phyloP scores from a whole-genome alignment of 345 rosid species.

The Syzygium oleosum region DNA sequence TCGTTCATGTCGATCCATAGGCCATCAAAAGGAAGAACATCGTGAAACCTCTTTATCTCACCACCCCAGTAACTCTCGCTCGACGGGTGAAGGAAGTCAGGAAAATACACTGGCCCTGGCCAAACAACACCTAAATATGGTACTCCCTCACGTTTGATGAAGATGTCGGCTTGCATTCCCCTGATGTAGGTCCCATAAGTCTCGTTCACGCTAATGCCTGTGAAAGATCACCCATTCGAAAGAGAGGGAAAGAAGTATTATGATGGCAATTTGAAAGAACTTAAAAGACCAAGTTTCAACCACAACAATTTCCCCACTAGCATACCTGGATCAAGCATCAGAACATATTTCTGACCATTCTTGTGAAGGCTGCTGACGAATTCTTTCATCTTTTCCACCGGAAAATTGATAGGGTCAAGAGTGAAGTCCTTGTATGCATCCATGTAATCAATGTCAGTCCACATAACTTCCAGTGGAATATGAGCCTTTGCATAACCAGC shows the following conservation, averaged over 20 bases:
- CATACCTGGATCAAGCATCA: slow-evolving; percentile 68
- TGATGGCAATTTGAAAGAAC: not conserved
- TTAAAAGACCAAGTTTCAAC: not conserved
- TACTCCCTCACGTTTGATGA: slow-evolving; percentile 41
- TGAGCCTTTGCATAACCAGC: too few relatives aligned
- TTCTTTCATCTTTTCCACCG: slow-evolving; percentile 32
- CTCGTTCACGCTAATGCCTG: slow-evolving; percentile 49
- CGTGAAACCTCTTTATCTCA: slow-evolving; percentile 47
- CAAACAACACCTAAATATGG: slow-evolving; percentile 64
- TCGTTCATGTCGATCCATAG: slow-evolving; percentile 87
- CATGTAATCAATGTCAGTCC: too few relatives aligned
- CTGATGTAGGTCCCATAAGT: slow-evolving; percentile 42
- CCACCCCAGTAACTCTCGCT: slow-evolving; percentile 37
- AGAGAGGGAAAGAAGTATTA: not conserved
- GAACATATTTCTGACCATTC: slow-evolving; percentile 55
- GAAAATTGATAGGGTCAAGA: too few relatives aligned
- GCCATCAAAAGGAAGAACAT: slow-evolving; percentile 49
- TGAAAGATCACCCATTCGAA: not conserved
- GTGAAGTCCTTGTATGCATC: too few relatives aligned
- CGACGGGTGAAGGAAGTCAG: slow-evolving; percentile 55
- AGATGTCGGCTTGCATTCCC: slow-evolving; percentile 56
- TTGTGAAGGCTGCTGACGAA: slow-evolving; percentile 42
- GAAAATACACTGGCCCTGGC: slow-evolving; percentile 66
- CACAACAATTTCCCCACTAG: not conserved
- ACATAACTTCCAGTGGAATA: too few relatives aligned